phyloP scores from a whole-genome alignment of 345 rosid species.

The Linum lewisii region DNA sequence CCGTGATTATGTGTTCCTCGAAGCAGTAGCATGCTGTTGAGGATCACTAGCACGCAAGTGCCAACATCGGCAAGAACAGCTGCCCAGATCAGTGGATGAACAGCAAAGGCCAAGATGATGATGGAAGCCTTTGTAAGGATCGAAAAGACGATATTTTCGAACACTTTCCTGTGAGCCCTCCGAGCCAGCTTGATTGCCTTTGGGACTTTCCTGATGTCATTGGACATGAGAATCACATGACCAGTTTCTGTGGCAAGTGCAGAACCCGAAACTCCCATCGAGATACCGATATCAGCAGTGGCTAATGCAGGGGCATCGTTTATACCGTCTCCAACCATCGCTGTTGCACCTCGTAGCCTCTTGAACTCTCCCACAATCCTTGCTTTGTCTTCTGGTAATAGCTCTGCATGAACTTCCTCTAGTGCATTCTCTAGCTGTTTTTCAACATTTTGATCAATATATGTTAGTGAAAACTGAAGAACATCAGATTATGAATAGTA shows the following conservation, averaged over 20 bases:
- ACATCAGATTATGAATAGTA: too few relatives aligned
- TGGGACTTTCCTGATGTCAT: slow-evolving; percentile 66
- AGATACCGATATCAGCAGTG: slow-evolving; percentile 77
- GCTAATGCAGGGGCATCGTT: slow-evolving; percentile 96
- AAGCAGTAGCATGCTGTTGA: slow-evolving; percentile 72
- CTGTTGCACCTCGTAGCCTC: slow-evolving; percentile 45
- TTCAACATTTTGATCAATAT: too few relatives aligned
- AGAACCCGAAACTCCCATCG: slow-evolving; percentile 88
- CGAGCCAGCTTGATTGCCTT: slow-evolving; percentile 50
- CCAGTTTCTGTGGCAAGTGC: slow-evolving; percentile 87
- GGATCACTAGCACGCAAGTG: slow-evolving; percentile 70
- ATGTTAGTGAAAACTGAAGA: too few relatives aligned
- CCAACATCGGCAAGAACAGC: slow-evolving; percentile 91
- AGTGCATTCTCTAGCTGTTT: slow-evolving; percentile 52
- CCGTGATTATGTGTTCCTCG: slow-evolving; percentile 1
- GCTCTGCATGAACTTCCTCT: slow-evolving; percentile 55
- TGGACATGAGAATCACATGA: slow-evolving; percentile 69
- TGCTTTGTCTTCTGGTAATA: slow-evolving; percentile 70
- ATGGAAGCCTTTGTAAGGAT: slow-evolving; percentile 52
- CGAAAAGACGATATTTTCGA: slow-evolving; percentile 57
- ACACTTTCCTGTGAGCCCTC: slow-evolving; percentile 52
- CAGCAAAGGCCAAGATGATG: slow-evolving; percentile 62
- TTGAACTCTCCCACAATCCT: slow-evolving; percentile 39
- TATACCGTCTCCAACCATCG: slow-evolving; percentile 85
- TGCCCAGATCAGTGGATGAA: slow-evolving; percentile 80